A percentile compares a stretch with the other conserved stretches of the same genome.
Conservation (phyloP, 495 filamentous ascomycete genomes). For the Patellaria atrata region DNA sequence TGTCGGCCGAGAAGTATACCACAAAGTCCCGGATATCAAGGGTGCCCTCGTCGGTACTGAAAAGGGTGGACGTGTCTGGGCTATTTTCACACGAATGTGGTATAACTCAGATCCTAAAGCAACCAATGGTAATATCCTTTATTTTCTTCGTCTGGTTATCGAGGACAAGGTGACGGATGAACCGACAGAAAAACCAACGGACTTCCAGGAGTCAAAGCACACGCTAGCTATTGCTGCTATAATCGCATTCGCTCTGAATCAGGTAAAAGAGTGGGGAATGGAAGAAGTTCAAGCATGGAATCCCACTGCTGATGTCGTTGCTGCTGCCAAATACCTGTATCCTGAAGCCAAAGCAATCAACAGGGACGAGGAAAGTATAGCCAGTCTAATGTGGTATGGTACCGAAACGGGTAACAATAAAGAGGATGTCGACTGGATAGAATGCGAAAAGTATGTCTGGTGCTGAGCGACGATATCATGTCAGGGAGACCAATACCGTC, state of each 20-base stretch:
- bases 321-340: conserved; percentile 43
- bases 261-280: conserved; percentile 46
- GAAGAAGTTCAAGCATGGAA: conserved; percentile 50
- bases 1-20: conserved; percentile 42
- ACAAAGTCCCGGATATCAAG: conserved; percentile 42
- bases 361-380: conserved; percentile 48
- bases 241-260: conserved; percentile 37
- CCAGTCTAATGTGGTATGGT: conserved; percentile 50
- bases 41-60: conserved; percentile 49
- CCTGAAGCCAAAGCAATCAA: conserved; percentile 37
- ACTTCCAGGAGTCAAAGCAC: background rate
- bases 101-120: conserved; percentile 29
- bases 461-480: too few species aligned
- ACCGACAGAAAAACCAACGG: conserved; percentile 6
- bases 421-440: conserved; percentile 62
- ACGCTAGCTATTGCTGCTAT: conserved; percentile 34
- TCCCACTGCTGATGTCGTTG: conserved; percentile 39
- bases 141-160: conserved; percentile 65
- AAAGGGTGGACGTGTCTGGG: conserved; percentile 48
- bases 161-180: conserved; percentile 34
- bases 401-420: conserved; percentile 28
- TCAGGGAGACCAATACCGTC: too few species aligned
- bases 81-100: conserved; percentile 68
- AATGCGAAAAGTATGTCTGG: conserved; percentile 92
- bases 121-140: conserved; percentile 50